These are phyloP conservation scores for Pholiota microspora DNA, from an alignment of 768 basidiomycete genomes.

Conservation along the genomic window DNA sequence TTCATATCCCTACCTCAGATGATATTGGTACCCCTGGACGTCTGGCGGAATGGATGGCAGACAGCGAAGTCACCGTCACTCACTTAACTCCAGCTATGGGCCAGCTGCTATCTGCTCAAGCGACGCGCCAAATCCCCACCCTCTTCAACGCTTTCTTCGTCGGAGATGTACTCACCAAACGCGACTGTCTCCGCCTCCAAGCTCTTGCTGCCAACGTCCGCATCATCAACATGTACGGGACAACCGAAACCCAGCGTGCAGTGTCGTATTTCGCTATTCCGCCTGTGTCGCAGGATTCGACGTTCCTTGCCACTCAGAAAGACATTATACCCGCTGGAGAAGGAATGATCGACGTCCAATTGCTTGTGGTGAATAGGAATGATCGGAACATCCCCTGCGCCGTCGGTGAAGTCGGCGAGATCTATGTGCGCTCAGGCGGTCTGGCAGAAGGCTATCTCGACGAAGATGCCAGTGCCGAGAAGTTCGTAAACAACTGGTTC, in stretches of 20 bases:
- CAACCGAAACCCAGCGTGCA: slow-evolving; percentile 98
- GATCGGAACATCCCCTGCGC: slow-evolving; percentile 86
- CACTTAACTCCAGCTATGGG: slow-evolving; percentile 99
- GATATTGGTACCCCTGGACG: slow-evolving; percentile 97
- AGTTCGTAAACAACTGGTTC: slow-evolving; percentile 97
- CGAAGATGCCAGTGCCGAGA: slow-evolving; percentile 75
- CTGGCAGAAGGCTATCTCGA: slow-evolving; percentile 95
- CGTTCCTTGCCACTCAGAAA: slow-evolving; percentile 91
- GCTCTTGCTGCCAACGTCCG: slow-evolving; percentile 87
- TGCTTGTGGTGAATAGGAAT: slow-evolving; percentile 90
- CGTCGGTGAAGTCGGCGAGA: slow-evolving; percentile 96
- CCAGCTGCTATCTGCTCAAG: slow-evolving; percentile 82
- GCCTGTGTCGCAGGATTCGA: slow-evolving; percentile 75
- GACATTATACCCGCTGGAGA: slow-evolving; percentile 97
- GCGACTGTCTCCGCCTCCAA: slow-evolving; percentile 94
- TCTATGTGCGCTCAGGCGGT: slow-evolving; percentile 96
- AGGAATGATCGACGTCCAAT: slow-evolving; percentile 97
- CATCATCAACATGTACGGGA: slow-evolving; percentile 99
- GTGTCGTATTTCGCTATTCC: slow-evolving; percentile 97
- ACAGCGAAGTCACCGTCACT: slow-evolving; percentile 87
- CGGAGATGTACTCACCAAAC: slow-evolving; percentile 97
- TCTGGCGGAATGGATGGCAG: slow-evolving; percentile 98
- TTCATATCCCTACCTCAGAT: slow-evolving; percentile 94
- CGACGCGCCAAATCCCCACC: slow-evolving; percentile 84
- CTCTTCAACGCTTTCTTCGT: slow-evolving; percentile 95